These are phyloP conservation scores for Somion occarium DNA, from an alignment of 1,284 basidiomycete species.

Conservation along the genomic window DNA sequence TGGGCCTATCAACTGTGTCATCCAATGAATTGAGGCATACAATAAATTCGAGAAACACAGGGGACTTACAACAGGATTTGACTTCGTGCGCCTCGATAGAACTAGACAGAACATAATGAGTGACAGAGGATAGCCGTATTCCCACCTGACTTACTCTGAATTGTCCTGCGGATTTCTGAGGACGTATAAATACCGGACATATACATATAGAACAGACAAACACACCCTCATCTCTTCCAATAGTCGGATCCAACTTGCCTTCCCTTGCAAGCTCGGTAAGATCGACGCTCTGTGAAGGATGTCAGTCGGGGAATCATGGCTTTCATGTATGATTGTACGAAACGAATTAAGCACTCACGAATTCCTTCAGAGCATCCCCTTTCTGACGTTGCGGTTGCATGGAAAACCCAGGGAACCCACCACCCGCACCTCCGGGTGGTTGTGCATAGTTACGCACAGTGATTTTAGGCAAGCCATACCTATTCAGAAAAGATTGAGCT, in stretches of 20 bases:
- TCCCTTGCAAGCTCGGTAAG: constrained; percentile 78
- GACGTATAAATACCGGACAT: constrained; percentile 8
- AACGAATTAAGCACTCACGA: constrained; percentile 44
- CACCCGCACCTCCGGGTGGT: constrained; percentile 28
- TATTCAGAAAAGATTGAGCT: not conserved
- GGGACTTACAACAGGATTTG: constrained; percentile 73
- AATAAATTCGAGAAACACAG: not conserved
- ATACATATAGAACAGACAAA: constrained; percentile 4
- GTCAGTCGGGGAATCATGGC: constrained; percentile 1
- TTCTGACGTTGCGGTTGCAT: constrained; percentile 59
- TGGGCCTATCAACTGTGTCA: constrained; percentile 65
- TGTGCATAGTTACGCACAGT: constrained; percentile 28
- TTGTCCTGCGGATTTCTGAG: constrained; percentile 82
- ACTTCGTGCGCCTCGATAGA: constrained; percentile 78
- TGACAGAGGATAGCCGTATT: too few species aligned
- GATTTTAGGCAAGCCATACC: not conserved
- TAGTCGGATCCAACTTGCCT: constrained; percentile 87
- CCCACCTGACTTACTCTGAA: constrained; percentile 68
- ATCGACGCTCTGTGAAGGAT: constrained; percentile 60
- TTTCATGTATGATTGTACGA: too few species aligned
- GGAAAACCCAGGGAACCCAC: constrained; percentile 54
- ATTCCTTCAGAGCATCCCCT: constrained; percentile 82
- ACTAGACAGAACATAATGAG: constrained; percentile 38
- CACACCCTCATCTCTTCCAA: constrained; percentile 80
- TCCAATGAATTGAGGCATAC: constrained; percentile 1